Percentiles rank a stretch among this genome's conserved stretches.
phyloP scores from a whole-genome alignment of 208 protist genomes.

The Balamuthia mandrillaris region DNA sequence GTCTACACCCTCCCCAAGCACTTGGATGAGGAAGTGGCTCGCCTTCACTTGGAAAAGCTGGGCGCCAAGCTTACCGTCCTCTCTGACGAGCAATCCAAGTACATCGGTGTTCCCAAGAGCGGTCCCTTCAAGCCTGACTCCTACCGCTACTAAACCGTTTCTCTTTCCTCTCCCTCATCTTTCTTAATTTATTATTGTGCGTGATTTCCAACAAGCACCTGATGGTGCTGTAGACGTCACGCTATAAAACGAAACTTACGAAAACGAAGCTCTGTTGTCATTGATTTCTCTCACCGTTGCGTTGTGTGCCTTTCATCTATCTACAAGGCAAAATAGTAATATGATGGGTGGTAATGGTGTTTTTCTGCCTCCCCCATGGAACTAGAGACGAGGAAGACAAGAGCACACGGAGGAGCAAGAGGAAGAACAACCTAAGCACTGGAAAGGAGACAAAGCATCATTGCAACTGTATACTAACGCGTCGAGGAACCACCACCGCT shows the following conservation, averaged over 20 bases:
- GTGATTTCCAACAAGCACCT: background rate
- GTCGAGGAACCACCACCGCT: no score
- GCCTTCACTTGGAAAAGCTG: conserved; percentile 93
- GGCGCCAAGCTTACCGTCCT: conserved; percentile 96
- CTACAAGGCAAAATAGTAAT: background rate
- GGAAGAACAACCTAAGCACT: no score
- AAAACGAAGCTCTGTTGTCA: no score
- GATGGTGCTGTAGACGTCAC: background rate
- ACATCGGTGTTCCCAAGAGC: conserved; percentile 90
- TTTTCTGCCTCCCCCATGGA: no score
- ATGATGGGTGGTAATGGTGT: background rate
- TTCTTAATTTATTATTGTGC: background rate
- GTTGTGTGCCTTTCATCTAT: no score
- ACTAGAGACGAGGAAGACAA: no score
- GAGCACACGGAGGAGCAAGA: no score
- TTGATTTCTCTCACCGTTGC: no score
- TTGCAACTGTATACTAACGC: no score
- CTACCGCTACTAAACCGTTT: conserved; percentile 96
- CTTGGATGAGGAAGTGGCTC: conserved; percentile 98
- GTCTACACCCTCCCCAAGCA: conserved; percentile 97
- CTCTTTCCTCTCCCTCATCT: background rate
- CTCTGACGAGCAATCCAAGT: conserved; percentile 91
- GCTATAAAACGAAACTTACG: background rate
- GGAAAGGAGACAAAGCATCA: no score
- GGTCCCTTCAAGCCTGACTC: conserved; percentile 97